phyloP scores from a whole-genome alignment of 345 rosid species.

The Salix suchowensis region DNA sequence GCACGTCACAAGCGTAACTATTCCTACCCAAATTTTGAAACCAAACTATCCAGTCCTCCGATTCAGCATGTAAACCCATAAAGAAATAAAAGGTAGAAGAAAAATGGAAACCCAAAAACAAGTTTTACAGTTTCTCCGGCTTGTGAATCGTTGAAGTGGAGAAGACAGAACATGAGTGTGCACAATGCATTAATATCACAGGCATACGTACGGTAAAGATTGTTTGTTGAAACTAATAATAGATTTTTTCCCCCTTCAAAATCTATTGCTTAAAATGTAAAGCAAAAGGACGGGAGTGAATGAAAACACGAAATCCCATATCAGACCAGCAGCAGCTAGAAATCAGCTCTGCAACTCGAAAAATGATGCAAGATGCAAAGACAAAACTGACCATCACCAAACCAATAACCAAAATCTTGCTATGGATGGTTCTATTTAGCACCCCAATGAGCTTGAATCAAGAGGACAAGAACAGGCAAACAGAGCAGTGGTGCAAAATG shows the following conservation, averaged over 20 bases:
- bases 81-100: background rate
- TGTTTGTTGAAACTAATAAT: background rate
- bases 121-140: slow-evolving; percentile 7
- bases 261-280: slow-evolving; percentile 8
- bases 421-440: slow-evolving; percentile 28
- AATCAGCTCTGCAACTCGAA: slow-evolving; percentile 17
- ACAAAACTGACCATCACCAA: slow-evolving; percentile 26
- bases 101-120: background rate
- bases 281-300: slow-evolving; percentile 1
- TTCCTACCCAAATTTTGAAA: slow-evolving; percentile 28
- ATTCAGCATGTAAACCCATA: slow-evolving; percentile 23
- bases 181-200: background rate
- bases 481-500: background rate
- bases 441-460: slow-evolving; percentile 27
- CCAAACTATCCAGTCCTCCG: slow-evolving; percentile 18
- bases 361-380: slow-evolving; percentile 25
- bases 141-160: slow-evolving; percentile 7
- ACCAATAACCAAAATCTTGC: slow-evolving; percentile 25
- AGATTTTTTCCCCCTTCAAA: background rate
- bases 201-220: background rate
- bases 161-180: background rate
- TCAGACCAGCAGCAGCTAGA: slow-evolving; percentile 3
- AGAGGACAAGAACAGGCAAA: slow-evolving; percentile 9
- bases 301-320: slow-evolving; percentile 21
- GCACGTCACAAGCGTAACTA: slow-evolving; percentile 36